Evolutionary conservation across 805 yeast genomes (phyloP).

Genomic region (Ogataea sp.): DNA sequence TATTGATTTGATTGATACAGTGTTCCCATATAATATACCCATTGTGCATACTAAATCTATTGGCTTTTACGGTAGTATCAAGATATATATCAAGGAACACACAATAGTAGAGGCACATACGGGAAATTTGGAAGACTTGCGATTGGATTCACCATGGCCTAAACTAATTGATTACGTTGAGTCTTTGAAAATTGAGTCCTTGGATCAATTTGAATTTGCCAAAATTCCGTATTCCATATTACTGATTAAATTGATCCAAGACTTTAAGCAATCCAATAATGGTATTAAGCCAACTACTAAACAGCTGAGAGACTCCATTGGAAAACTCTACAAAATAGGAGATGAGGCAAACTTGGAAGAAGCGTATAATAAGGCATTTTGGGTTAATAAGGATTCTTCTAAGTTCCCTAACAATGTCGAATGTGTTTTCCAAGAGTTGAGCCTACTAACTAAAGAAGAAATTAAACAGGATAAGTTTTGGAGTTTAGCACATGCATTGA

Average conservation of each 20-base stretch:
- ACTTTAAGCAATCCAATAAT: conserved; percentile 24
- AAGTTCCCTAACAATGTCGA: conserved; percentile 20
- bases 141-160: conserved; percentile 67
- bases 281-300: conserved; percentile 15
- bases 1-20: conserved; percentile 20
- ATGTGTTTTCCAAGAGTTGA: conserved; percentile 19
- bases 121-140: conserved; percentile 49
- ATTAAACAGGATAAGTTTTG: conserved; percentile 37
- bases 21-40: conserved; percentile 33
- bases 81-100: conserved; percentile 45
- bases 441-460: not conserved
- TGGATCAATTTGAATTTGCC: conserved; percentile 33
- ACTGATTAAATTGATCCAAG: conserved; percentile 43
- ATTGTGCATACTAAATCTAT: conserved; percentile 5
- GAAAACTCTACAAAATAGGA: conserved; percentile 4
- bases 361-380: conserved; percentile 33
- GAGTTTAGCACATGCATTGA: conserved; percentile 50
- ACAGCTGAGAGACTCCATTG: conserved; percentile 12
- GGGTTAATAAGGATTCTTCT: conserved; percentile 30
- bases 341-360: conserved; percentile 30
- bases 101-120: conserved; percentile 75
- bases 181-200: conserved; percentile 35
- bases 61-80: conserved; percentile 62
- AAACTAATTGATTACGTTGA: conserved; percentile 47
- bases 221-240: conserved; percentile 67